Conservation (phyloP, 495 filamentous ascomycete species). For the Margaritispora aquatica region DNA sequence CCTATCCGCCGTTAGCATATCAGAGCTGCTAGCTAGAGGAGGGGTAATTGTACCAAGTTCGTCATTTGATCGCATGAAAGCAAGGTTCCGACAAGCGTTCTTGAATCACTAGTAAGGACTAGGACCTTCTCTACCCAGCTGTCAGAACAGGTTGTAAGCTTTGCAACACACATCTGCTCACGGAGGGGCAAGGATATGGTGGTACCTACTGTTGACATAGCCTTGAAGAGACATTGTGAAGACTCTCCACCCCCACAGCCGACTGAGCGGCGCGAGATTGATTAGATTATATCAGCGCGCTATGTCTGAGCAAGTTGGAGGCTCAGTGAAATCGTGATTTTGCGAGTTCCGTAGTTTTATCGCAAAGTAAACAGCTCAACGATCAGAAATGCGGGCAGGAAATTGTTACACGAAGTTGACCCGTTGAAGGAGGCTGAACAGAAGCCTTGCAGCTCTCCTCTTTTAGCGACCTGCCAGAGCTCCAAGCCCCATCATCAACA, state of each 20-base stretch:
- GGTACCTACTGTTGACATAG: constrained; percentile 25
- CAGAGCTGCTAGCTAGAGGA: background rate
- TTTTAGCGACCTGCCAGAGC: background rate
- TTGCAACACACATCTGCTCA: constrained; percentile 5
- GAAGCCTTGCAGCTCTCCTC: constrained; percentile 11
- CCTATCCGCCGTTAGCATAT: constrained; percentile 28
- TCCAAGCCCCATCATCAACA: constrained; percentile 3
- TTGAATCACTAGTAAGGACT: constrained; percentile 87
- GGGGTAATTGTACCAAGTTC: constrained; percentile 56
- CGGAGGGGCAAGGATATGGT: background rate
- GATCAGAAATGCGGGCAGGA: background rate
- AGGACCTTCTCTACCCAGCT: constrained; percentile 71
- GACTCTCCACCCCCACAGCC: constrained; percentile 9
- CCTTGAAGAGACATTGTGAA: constrained; percentile 22
- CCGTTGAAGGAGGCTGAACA: constrained; percentile 16
- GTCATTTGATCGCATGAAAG: constrained; percentile 87
- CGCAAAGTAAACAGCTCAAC: background rate
- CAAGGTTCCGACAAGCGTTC: constrained; percentile 77
- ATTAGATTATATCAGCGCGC: background rate
- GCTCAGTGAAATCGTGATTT: background rate
- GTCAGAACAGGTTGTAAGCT: constrained; percentile 31
- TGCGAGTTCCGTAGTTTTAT: background rate
- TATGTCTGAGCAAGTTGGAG: background rate
- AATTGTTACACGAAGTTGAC: background rate
- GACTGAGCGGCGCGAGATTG: constrained; percentile 15